Conservation (phyloP, 1,139 yeast genomes). For the Candida pseudoviswanathii region DNA sequence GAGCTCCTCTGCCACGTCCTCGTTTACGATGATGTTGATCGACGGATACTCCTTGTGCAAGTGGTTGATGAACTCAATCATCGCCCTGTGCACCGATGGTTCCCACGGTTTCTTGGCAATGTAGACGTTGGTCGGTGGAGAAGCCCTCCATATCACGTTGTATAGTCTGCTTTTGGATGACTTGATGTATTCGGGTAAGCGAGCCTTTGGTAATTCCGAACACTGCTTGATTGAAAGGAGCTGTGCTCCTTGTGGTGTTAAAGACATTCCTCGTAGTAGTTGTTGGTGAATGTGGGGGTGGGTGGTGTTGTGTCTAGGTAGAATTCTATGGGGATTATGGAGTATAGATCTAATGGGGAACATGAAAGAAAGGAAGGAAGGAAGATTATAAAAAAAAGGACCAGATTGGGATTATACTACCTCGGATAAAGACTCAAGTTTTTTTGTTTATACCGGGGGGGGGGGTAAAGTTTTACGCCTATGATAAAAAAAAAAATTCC, state of each 20-base stretch:
- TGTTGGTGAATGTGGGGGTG: not conserved
- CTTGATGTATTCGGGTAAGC: slow-evolving; percentile 15
- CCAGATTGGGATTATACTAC: too few relatives aligned
- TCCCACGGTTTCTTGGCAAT: slow-evolving; percentile 88
- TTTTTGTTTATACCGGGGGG: too few relatives aligned
- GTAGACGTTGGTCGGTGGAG: slow-evolving; percentile 62
- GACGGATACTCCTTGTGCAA: slow-evolving; percentile 63
- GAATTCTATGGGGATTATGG: not conserved
- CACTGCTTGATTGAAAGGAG: slow-evolving; percentile 11
- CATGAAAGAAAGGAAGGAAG: not conserved
- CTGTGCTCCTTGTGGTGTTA: not conserved
- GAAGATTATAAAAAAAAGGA: not conserved
- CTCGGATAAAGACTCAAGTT: too few relatives aligned
- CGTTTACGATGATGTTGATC: slow-evolving; percentile 74
- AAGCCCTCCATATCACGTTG: slow-evolving; percentile 49
- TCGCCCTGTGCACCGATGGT: slow-evolving; percentile 61
- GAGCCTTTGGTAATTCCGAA: slow-evolving; percentile 13
- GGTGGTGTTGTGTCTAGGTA: not conserved
- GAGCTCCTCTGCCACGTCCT: slow-evolving; percentile 76
- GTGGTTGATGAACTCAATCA: slow-evolving; percentile 61
- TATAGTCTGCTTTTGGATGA: slow-evolving; percentile 19
- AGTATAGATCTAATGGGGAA: not conserved
- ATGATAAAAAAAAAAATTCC: too few relatives aligned
- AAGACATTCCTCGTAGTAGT: not conserved
- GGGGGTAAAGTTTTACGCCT: too few relatives aligned